Evolutionary conservation across 2,329 filamentous ascomycete genomes (phyloP).

Genomic region (Diaporthe vexans): DNA sequence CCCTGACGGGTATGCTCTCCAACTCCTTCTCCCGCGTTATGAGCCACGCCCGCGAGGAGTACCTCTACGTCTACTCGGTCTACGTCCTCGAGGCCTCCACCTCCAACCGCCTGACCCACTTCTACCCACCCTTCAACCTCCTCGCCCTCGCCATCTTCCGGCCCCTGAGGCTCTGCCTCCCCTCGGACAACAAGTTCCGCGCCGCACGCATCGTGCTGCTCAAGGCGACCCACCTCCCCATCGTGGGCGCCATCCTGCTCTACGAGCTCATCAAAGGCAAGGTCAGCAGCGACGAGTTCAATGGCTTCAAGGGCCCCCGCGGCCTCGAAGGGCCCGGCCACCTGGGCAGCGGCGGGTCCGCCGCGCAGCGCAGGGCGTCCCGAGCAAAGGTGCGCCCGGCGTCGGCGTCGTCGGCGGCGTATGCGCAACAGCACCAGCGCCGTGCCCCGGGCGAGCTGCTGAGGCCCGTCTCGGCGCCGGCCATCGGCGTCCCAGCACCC

Average conservation of each 20-base stretch:
- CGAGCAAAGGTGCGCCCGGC: constrained; percentile 32
- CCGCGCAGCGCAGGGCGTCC: constrained; percentile 34
- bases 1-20: constrained; percentile 80
- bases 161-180: constrained; percentile 77
- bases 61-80: constrained; percentile 80
- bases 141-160: constrained; percentile 79
- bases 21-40: constrained; percentile 80
- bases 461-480: constrained; percentile 28
- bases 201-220: constrained; percentile 72
- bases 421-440: constrained; percentile 43
- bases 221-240: constrained; percentile 74
- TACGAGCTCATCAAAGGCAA: constrained; percentile 70
- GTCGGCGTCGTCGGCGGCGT: constrained; percentile 45
- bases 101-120: constrained; percentile 77
- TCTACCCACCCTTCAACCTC: constrained; percentile 81
- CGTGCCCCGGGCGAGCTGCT: constrained; percentile 13
- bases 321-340: constrained; percentile 36
- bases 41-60: constrained; percentile 78
- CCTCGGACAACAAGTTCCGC: constrained; percentile 74
- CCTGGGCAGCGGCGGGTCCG: background rate
- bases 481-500: background rate
- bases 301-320: constrained; percentile 63
- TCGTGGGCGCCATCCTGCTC: constrained; percentile 77
- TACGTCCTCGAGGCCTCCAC: constrained; percentile 77
- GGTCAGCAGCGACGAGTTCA: constrained; percentile 58